Evolutionary conservation across 1,139 yeast genomes (phyloP), one percentile per base, ranked within the genome.

Genomic region (Sugiyamaella castrensis): DNA sequence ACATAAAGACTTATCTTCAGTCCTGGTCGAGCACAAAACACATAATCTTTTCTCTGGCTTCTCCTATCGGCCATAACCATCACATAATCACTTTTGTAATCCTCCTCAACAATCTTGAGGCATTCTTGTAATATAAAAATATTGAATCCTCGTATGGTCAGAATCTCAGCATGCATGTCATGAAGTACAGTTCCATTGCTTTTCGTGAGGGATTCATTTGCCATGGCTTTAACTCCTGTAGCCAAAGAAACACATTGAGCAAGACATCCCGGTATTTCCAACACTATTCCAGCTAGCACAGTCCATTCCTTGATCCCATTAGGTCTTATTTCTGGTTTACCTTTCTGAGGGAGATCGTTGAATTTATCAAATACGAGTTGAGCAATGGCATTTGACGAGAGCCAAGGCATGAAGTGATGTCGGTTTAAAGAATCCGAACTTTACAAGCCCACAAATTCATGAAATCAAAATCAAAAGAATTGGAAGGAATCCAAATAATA

Each of bases 141-240:
- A 58, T 89, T 89, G 62, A 91, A 81, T 1, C 81, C 77, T 33
- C 98, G 67, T 0, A 89, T 54, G 0, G 86, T 77, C 16, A 92
- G 67, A 1, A 88, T 76, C 62, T 91, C 98, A 0, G 98, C 97
- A 68, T 91, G 98, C 67, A 81, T 73, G 64, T 91, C 98, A 62
- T 91, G 97, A 0, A 91, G 72, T 8, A 87, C 68, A 15, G 63
- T 60, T 0, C 97, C 97, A 0, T 69, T 50, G 28, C 60, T 58
- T 56, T 10, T 48, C 1, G 50, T 39, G 1, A 78, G 57, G 5
- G 60, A 61, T 7, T 60, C 64, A 57, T 84, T 80, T 0, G 97
- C 92, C 26, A 77, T 60, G 0, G 87, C 77, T 63, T 92, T 92
- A 46, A 88, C 87, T 0, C 98, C 98, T 0, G 97, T 88, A 0